Evolutionary conservation across 2,329 filamentous ascomycete genomes (phyloP).

Genomic region (Pseudocercospora vitis): DNA sequence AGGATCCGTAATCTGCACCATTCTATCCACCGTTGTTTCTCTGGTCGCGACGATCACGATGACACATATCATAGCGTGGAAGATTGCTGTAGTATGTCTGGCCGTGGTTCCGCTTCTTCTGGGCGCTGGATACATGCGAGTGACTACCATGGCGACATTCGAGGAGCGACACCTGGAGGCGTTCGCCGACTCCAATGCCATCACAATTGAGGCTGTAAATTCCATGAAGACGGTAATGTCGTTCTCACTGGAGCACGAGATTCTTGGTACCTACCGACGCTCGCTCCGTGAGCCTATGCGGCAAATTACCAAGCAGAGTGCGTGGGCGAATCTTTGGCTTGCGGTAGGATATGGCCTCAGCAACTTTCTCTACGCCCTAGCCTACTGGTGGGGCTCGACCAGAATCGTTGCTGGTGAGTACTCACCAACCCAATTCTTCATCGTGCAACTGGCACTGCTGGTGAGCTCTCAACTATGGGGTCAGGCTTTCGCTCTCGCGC

Average conservation of each 20-base stretch:
- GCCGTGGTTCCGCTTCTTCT: slow-evolving; percentile 62
- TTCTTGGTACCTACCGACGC: slow-evolving; percentile 31
- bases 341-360: slow-evolving; percentile 61
- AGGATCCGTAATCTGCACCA: slow-evolving; percentile 68
- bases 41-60: slow-evolving; percentile 67
- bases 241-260: slow-evolving; percentile 54
- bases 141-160: slow-evolving; percentile 60
- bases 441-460: slow-evolving; percentile 69
- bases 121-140: slow-evolving; percentile 67
- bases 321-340: slow-evolving; percentile 41
- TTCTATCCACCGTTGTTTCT: slow-evolving; percentile 68
- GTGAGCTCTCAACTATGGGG: slow-evolving; percentile 72
- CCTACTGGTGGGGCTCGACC: slow-evolving; percentile 78
- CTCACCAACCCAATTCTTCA: slow-evolving; percentile 69
- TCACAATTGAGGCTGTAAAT: slow-evolving; percentile 47
- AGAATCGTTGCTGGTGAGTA: slow-evolving; percentile 67
- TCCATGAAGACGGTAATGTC: slow-evolving; percentile 55
- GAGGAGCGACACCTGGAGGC: slow-evolving; percentile 52
- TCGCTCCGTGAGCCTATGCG: slow-evolving; percentile 26
- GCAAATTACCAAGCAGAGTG: slow-evolving; percentile 24
- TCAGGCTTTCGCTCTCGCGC: slow-evolving; percentile 72
- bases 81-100: slow-evolving; percentile 71
- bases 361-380: slow-evolving; percentile 70
- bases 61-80: slow-evolving; percentile 72
- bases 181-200: slow-evolving; percentile 52